phyloP scores from a whole-genome alignment of 148 eudicot species.

The Silene conica region DNA sequence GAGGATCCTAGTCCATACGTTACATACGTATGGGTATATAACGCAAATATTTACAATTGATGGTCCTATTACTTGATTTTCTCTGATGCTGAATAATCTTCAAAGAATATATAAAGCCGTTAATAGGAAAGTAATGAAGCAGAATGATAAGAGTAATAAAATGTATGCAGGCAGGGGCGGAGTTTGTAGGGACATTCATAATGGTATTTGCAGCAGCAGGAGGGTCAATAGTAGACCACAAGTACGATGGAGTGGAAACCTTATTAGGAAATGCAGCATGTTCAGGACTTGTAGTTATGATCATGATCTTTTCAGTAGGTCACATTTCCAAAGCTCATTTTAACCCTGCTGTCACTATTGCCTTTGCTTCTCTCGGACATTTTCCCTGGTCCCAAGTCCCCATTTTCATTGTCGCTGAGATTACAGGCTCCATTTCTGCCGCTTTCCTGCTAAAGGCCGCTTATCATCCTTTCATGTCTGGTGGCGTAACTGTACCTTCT shows the following conservation, averaged over 20 bases:
- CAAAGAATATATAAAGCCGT: too few relatives aligned
- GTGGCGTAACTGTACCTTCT: conserved; percentile 34
- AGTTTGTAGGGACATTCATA: conserved; percentile 41
- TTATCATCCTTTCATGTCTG: conserved; percentile 34
- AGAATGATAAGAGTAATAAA: too few relatives aligned
- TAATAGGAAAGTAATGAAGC: too few relatives aligned
- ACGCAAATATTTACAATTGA: too few relatives aligned
- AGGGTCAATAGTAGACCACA: conserved; percentile 37
- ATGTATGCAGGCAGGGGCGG: conserved; percentile 29
- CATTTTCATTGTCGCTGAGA: conserved; percentile 23
- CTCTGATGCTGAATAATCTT: too few relatives aligned
- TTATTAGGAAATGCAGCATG: conserved; percentile 38
- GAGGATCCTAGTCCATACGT: too few relatives aligned
- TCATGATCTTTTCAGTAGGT: conserved; percentile 29
- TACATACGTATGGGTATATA: too few relatives aligned
- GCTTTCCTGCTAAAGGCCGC: conserved; percentile 33
- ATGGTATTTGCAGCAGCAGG: conserved; percentile 37
- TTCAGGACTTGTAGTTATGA: conserved; percentile 35
- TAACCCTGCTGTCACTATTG: conserved; percentile 40
- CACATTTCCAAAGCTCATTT: conserved; percentile 45
- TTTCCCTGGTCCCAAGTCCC: conserved; percentile 43
- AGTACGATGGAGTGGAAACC: conserved; percentile 27
- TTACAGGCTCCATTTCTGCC: conserved; percentile 27
- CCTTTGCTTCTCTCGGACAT: conserved; percentile 29
- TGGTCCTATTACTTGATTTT: too few relatives aligned